phyloP scores from a whole-genome alignment of 805 yeast genomes.

The Kuraishia floccosa region DNA sequence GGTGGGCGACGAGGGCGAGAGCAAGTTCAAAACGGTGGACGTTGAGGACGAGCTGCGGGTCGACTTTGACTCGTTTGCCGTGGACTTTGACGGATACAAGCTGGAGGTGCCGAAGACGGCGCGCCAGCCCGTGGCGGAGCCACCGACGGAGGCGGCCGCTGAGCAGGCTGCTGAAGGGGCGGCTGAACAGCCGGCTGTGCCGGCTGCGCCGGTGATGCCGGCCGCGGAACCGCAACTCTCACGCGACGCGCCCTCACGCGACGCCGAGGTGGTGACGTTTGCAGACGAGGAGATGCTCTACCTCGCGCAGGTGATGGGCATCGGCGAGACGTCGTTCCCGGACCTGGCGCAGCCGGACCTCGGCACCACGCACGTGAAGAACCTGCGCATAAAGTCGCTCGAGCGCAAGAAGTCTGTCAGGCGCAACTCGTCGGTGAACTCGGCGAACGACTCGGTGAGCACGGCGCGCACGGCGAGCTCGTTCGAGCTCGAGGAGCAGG shows the following conservation, averaged over 20 bases:
- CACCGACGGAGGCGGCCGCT: background rate
- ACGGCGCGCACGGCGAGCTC: constrained; percentile 8
- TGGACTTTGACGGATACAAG: background rate
- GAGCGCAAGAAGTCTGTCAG: constrained; percentile 22
- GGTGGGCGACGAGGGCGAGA: constrained; percentile 1
- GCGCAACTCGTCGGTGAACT: constrained; percentile 14
- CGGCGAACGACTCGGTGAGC: constrained; percentile 7
- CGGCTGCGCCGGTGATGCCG: too few species aligned
- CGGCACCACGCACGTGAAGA: constrained; percentile 16
- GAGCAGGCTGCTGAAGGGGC: too few species aligned
- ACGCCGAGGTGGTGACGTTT: too few species aligned
- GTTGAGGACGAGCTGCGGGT: background rate
- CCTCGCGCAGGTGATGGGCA: constrained; percentile 24
- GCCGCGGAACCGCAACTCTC: too few species aligned
- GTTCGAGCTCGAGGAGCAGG: constrained; percentile 10
- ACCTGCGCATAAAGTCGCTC: constrained; percentile 23
- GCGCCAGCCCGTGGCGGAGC: background rate
- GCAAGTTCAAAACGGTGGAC: background rate
- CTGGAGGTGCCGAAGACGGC: background rate
- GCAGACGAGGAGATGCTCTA: constrained; percentile 7
- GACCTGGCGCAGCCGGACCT: constrained; percentile 16
- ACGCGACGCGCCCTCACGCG: too few species aligned
- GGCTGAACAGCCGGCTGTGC: too few species aligned
- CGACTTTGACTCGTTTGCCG: background rate
- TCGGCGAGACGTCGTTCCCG: constrained; percentile 27